These are phyloP conservation scores for Trichoderma citrinoviride DNA, from an alignment of 2,329 filamentous ascomycete genomes.

Conservation along the genomic window DNA sequence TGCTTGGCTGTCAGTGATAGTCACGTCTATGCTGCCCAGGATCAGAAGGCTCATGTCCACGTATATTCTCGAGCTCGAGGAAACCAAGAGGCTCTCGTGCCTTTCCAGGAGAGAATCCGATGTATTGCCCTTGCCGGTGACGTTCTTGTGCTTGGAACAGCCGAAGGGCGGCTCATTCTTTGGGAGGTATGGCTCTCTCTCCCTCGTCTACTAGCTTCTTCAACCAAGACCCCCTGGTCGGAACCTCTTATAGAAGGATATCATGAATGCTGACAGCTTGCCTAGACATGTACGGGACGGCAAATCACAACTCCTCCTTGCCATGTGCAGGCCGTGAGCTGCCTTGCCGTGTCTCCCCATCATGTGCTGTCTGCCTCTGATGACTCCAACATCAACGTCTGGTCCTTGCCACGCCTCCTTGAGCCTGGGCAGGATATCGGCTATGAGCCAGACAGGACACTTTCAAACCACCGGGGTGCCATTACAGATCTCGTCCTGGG, in stretches of 20 bases:
- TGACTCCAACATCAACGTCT: slow-evolving; percentile 89
- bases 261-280: slow-evolving; percentile 25
- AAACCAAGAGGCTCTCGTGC: slow-evolving; percentile 83
- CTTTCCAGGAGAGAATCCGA: slow-evolving; percentile 82
- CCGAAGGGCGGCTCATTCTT: slow-evolving; percentile 78
- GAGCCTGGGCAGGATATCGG: slow-evolving; percentile 53
- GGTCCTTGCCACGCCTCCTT: slow-evolving; percentile 76
- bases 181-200: slow-evolving; percentile 71
- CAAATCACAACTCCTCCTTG: slow-evolving; percentile 72
- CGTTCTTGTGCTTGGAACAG: slow-evolving; percentile 76
- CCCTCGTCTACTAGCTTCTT: slow-evolving; percentile 21
- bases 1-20: slow-evolving; percentile 75
- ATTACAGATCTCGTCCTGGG: slow-evolving; percentile 65
- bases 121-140: slow-evolving; percentile 71
- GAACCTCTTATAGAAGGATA: not conserved
- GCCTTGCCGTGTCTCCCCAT: slow-evolving; percentile 67
- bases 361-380: slow-evolving; percentile 76
- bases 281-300: slow-evolving; percentile 70
- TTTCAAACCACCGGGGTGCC: slow-evolving; percentile 73
- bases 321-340: slow-evolving; percentile 78
- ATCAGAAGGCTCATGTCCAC: slow-evolving; percentile 87
- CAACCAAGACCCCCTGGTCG: not conserved
- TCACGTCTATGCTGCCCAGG: slow-evolving; percentile 88
- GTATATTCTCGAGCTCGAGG: slow-evolving; percentile 83
- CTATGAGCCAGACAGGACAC: slow-evolving; percentile 70